phyloP scores from a whole-genome alignment of 2,329 filamentous ascomycete species.

The Botryosphaeria dothidea region DNA sequence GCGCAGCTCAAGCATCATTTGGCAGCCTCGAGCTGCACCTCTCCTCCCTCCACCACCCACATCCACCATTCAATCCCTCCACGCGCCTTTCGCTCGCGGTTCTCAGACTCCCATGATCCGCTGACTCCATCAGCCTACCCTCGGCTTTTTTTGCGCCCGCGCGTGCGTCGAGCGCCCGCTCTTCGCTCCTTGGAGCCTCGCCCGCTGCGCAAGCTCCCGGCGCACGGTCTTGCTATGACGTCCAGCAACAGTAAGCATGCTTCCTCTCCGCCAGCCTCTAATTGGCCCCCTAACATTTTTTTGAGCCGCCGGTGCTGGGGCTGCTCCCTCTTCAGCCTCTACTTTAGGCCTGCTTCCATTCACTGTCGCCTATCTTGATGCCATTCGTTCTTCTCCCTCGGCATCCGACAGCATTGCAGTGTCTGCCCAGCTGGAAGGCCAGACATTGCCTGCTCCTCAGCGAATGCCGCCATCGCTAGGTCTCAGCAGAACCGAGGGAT shows the following conservation, averaged over 20 bases:
- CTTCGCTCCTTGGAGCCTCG: background rate
- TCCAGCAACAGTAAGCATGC: background rate
- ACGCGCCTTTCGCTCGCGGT: background rate
- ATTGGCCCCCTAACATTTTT: background rate
- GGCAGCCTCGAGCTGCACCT: conserved; percentile 3
- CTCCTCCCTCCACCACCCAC: background rate
- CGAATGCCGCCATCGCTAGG: no score
- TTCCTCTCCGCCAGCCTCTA: background rate
- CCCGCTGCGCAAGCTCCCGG: background rate
- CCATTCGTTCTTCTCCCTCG: no score
- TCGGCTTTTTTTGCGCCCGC: background rate
- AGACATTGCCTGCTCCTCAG: background rate
- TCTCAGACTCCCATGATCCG: no score
- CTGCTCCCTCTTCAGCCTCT: no score
- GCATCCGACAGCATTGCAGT: no score
- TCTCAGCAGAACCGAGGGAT: background rate
- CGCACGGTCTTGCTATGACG: background rate
- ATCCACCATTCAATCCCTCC: background rate
- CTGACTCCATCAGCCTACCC: no score
- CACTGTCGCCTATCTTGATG: no score
- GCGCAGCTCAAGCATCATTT: conserved; percentile 1
- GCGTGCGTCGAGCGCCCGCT: no score
- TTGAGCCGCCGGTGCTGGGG: no score
- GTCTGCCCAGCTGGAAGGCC: background rate
- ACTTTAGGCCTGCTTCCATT: no score